Evolutionary conservation across 352 stramenopile species (phyloP), one percentile per base, ranked within the genome.

Genomic region (Globisporangium barbulae): DNA sequence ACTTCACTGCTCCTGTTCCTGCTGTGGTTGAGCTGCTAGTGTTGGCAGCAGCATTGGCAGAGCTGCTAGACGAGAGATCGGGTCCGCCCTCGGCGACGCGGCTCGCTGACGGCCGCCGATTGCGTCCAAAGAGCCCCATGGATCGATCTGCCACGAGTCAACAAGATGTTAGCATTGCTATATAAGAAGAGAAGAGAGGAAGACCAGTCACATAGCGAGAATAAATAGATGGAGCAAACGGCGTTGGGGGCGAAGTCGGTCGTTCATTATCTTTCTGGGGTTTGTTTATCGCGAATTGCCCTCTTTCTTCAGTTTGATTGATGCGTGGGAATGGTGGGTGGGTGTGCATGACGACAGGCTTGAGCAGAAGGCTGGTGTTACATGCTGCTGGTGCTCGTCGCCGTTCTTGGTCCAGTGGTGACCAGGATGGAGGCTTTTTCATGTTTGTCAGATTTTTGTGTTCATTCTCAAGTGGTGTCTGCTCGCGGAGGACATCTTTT

Each of bases 81-180:
- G 47, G 39, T 1, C 76, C 76, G 1, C 76, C 74, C 48, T 85
- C 76, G 2, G 74, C 74, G 44, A 85, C 64, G 25, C 71, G 70
- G 31, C 55, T 74, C 12, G 65, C 30, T 21, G 67, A 59, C 9
- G 47, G 49, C 3, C 42, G 48, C 45, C 60, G 50, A 45, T 72
- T 73, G 39, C 66, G 73, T 1, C 67, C 53, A 48, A 85, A 81
- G 52, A 85, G 65, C 13, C 74, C 76, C 76, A 85, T 85, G 12
- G 4, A 59, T 53, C 35, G 15, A 4, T 44, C 37, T 21, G 5
- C 6, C 12, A 47, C 8, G 6, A 42, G 35, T 37, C 35, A 52
- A 7, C 17, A 17, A 2, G 37, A n/a, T 53, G 22, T 53, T 31
- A 15, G 30, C 22, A 33, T 53, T 17, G 47, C 5, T 30, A n/a